Evolutionary conservation across 2,329 filamentous ascomycete genomes (phyloP).

Genomic region (Chlorencoelia australis): DNA sequence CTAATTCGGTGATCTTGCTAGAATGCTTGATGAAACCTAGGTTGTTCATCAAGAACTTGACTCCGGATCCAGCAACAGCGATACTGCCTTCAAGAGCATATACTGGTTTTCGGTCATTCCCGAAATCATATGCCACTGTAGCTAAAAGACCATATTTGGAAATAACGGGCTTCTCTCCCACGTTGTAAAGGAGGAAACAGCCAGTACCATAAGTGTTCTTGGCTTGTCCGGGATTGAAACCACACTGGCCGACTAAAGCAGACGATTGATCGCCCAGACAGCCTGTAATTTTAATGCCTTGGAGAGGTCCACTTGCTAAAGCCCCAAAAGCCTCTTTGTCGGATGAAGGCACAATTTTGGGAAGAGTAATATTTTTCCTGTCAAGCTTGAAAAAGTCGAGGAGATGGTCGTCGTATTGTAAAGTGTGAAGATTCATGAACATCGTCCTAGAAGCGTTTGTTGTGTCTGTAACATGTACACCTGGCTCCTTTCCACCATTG

Average conservation of each 20-base stretch:
- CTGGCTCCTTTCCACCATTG: constrained; percentile 56
- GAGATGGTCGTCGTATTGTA: constrained; percentile 64
- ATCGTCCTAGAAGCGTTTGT: constrained; percentile 79
- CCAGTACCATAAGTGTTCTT: constrained; percentile 84
- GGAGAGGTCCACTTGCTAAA: constrained; percentile 53
- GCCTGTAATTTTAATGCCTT: constrained; percentile 62
- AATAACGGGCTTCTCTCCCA: constrained; percentile 75
- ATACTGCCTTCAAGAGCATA: constrained; percentile 81
- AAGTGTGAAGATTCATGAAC: constrained; percentile 74
- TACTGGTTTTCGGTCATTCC: constrained; percentile 39
- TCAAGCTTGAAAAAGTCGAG: constrained; percentile 69
- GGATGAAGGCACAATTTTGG: constrained; percentile 67
- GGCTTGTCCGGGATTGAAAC: constrained; percentile 69
- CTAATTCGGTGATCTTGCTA: constrained; percentile 40
- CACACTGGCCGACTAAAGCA: constrained; percentile 71
- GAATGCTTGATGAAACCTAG: constrained; percentile 47
- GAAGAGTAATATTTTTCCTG: constrained; percentile 56
- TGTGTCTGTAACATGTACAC: constrained; percentile 65
- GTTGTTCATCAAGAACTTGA: constrained; percentile 64
- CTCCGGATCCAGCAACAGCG: constrained; percentile 69
- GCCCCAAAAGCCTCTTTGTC: constrained; percentile 63
- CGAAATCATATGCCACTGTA: constrained; percentile 82
- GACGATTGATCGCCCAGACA: constrained; percentile 75
- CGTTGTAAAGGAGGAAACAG: constrained; percentile 78
- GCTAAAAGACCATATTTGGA: constrained; percentile 73